Evolutionary conservation across 305 asterid genomes (phyloP).

Genomic region (Fraxinus latifolia): DNA sequence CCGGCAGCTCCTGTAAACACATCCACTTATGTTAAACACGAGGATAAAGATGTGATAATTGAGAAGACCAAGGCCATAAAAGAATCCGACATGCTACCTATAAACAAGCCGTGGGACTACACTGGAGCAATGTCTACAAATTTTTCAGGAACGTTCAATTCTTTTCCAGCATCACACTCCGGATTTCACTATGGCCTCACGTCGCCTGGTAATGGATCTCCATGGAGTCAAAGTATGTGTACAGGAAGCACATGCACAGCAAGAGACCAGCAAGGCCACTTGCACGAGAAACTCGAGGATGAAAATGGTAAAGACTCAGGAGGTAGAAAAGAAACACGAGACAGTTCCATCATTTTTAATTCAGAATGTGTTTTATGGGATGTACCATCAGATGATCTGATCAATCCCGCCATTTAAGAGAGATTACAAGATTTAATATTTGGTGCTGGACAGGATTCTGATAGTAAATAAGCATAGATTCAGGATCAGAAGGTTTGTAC

Average conservation of each 20-base stretch:
- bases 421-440: neutral
- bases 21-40: conserved; percentile 33
- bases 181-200: too few relatives aligned
- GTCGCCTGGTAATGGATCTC: conserved; percentile 42
- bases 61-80: conserved; percentile 68
- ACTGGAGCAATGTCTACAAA: conserved; percentile 35
- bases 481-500: neutral
- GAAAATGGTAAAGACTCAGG: conserved; percentile 40
- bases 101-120: conserved; percentile 47
- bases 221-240: conserved; percentile 72
- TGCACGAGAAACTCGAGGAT: conserved; percentile 41
- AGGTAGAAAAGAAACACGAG: conserved; percentile 40
- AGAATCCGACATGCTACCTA: conserved; percentile 32
- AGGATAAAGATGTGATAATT: conserved; percentile 52
- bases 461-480: neutral
- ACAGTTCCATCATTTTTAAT: conserved; percentile 45
- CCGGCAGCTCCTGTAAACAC: conserved; percentile 21
- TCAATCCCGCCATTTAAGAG: conserved; percentile 49
- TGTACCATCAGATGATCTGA: conserved; percentile 68
- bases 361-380: conserved; percentile 80
- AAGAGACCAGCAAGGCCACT: conserved; percentile 33
- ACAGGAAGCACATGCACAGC: conserved; percentile 61
- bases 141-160: conserved; percentile 31
- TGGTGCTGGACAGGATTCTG: too few relatives aligned
- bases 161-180: neutral